These are phyloP conservation scores for Parmales sp. DNA, from an alignment of 108 stramenopile species.

Conservation along the genomic window DNA sequence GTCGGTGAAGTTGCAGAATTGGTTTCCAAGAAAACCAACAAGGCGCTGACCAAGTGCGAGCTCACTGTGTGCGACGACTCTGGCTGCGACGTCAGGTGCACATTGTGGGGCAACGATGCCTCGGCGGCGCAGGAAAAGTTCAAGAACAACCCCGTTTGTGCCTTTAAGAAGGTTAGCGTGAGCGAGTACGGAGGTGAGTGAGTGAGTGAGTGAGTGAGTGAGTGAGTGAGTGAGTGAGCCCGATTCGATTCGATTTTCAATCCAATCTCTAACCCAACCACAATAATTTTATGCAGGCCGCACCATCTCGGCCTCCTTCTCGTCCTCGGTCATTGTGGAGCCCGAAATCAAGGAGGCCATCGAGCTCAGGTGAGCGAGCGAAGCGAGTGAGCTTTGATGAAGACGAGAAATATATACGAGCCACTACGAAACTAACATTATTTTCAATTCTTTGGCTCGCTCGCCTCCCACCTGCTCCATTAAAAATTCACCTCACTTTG, in stretches of 20 bases:
- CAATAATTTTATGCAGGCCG: too few species aligned
- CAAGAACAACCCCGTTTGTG: conserved; percentile 56
- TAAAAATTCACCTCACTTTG: too few species aligned
- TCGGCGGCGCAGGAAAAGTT: conserved; percentile 36
- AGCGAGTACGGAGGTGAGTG: conserved; percentile 69
- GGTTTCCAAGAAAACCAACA: conserved; percentile 64
- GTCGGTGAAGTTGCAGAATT: conserved; percentile 52
- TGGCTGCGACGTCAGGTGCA: conserved; percentile 67
- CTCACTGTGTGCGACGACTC: conserved; percentile 79
- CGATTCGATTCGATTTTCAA: too few species aligned
- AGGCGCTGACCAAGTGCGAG: conserved; percentile 79
- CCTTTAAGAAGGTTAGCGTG: conserved; percentile 72
- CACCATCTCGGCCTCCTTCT: conserved; percentile 42
- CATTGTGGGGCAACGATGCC: conserved; percentile 77
- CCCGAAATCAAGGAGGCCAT: conserved; percentile 44
- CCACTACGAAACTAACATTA: too few species aligned
- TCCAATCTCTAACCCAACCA: too few species aligned
- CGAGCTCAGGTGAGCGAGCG: conserved; percentile 51
- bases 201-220: too few species aligned
- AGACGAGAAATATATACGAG: too few species aligned
- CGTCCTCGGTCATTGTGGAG: conserved; percentile 29
- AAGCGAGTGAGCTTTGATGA: too few species aligned
- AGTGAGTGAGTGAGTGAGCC: too few species aligned
- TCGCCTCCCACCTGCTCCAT: too few species aligned
- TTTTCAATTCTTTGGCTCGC: too few species aligned